These are phyloP conservation scores for Talaromyces islandicus DNA, from an alignment of 2,329 filamentous ascomycete genomes.

Conservation along the genomic window DNA sequence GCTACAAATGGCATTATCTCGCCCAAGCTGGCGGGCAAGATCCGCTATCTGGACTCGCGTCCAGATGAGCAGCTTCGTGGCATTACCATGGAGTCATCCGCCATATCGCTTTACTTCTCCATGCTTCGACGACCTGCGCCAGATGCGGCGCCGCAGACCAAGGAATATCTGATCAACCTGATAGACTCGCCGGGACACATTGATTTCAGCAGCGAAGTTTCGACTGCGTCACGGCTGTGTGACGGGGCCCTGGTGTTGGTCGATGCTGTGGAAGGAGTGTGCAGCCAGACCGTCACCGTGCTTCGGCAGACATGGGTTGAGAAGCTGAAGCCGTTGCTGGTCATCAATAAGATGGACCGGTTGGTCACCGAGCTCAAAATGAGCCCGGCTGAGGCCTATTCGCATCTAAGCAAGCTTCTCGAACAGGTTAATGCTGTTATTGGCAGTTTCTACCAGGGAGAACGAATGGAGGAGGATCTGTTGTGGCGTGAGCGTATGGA, in stretches of 20 bases:
- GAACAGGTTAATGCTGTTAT: constrained; percentile 97
- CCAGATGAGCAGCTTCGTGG: constrained; percentile 93
- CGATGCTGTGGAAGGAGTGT: constrained; percentile 95
- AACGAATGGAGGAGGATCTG: constrained; percentile 96
- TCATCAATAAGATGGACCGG: constrained; percentile 98
- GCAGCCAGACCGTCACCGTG: constrained; percentile 96
- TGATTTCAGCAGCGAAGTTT: constrained; percentile 97
- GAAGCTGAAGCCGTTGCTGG: constrained; percentile 86
- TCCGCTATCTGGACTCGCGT: constrained; percentile 92
- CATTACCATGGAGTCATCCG: constrained; percentile 99
- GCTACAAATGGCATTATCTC: constrained; percentile 99
- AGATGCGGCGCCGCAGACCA: constrained; percentile 62
- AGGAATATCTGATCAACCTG: constrained; percentile 92
- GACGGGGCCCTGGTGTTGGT: constrained; percentile 93
- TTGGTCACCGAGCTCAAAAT: constrained; percentile 91
- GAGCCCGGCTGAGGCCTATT: constrained; percentile 82
- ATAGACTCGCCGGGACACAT: constrained; percentile 98
- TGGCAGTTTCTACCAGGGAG: constrained; percentile 94
- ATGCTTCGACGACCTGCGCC: constrained; percentile 70
- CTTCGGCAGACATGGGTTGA: constrained; percentile 92
- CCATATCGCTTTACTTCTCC: constrained; percentile 93
- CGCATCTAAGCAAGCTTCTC: constrained; percentile 78
- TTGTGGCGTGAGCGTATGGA: constrained; percentile 94
- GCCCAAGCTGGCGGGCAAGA: constrained; percentile 93
- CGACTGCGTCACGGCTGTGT: constrained; percentile 86